Evolutionary conservation across 371 early-diverging fungal genomes (phyloP).

Genomic region (Mucor circinelloides): DNA sequence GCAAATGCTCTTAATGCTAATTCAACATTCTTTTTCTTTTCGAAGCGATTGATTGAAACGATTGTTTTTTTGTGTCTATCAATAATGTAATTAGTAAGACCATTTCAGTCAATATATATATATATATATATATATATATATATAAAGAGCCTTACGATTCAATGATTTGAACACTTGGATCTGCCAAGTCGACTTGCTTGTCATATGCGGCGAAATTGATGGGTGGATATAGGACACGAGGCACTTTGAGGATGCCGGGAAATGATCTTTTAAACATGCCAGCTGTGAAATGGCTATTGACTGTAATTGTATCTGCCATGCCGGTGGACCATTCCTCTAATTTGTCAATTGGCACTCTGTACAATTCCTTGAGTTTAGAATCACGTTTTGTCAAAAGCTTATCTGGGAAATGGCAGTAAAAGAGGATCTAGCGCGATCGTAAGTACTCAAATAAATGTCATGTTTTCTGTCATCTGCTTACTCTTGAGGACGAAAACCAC

Average conservation of each 20-base stretch:
- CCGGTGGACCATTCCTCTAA: constrained; percentile 87
- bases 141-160: constrained; percentile 48
- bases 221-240: constrained; percentile 86
- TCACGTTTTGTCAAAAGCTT: constrained; percentile 74
- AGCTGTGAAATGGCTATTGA: constrained; percentile 92
- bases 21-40: constrained; percentile 90
- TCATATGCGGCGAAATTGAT: constrained; percentile 78
- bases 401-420: constrained; percentile 98
- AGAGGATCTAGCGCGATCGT: constrained; percentile 65
- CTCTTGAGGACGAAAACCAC: constrained; percentile 60
- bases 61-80: constrained; percentile 48
- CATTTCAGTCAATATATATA: background rate
- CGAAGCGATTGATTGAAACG: constrained; percentile 91
- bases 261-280: constrained; percentile 77
- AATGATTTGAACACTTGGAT: constrained; percentile 59
- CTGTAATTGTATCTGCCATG: constrained; percentile 85
- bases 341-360: constrained; percentile 82
- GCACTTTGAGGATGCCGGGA: constrained; percentile 55
- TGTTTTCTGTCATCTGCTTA: constrained; percentile 19
- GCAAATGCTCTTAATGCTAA: constrained; percentile 85
- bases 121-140: too few species aligned
- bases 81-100: background rate
- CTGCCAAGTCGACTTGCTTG: constrained; percentile 51
- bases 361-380: constrained; percentile 68
- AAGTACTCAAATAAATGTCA: background rate